phyloP scores from a whole-genome alignment of 2,329 filamentous ascomycete species.

The Coniella vitis region DNA sequence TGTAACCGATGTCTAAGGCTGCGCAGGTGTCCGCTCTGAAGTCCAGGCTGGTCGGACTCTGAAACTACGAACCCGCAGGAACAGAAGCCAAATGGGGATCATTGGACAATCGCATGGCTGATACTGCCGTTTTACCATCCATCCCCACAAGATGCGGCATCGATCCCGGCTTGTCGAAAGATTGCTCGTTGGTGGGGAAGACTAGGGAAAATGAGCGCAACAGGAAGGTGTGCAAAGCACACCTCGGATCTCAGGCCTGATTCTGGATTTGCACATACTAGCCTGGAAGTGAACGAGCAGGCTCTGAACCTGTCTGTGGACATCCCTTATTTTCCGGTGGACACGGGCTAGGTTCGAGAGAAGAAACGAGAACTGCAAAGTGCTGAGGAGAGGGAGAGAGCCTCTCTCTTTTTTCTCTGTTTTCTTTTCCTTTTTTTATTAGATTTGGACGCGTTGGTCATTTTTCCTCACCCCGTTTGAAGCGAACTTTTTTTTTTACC shows the following conservation, averaged over 20 bases:
- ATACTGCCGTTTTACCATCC: too few species aligned
- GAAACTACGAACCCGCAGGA: conserved; percentile 1
- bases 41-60: neutral
- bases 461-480: conserved; percentile 13
- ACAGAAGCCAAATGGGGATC: conserved; percentile 7
- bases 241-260: neutral
- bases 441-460: conserved; percentile 16
- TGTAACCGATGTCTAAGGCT: conserved; percentile 40
- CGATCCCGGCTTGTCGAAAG: too few species aligned
- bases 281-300: conserved; percentile 1
- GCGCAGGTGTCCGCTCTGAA: conserved; percentile 1
- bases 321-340: neutral
- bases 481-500: conserved; percentile 14
- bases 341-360: neutral
- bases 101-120: conserved; percentile 10
- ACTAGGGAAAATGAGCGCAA: conserved; percentile 2
- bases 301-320: neutral
- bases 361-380: conserved; percentile 1
- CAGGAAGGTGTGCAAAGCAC: conserved; percentile 2
- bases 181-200: neutral
- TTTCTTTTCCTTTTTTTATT: conserved; percentile 8
- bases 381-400: conserved; percentile 2
- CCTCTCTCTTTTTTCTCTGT: neutral
- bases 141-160: too few species aligned
- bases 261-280: neutral